Percentiles rank a stretch among this genome's conserved stretches.
Evolutionary conservation across 2,329 filamentous ascomycete genomes (phyloP).

Genomic region (Scopulariopsis brevicaulis): DNA sequence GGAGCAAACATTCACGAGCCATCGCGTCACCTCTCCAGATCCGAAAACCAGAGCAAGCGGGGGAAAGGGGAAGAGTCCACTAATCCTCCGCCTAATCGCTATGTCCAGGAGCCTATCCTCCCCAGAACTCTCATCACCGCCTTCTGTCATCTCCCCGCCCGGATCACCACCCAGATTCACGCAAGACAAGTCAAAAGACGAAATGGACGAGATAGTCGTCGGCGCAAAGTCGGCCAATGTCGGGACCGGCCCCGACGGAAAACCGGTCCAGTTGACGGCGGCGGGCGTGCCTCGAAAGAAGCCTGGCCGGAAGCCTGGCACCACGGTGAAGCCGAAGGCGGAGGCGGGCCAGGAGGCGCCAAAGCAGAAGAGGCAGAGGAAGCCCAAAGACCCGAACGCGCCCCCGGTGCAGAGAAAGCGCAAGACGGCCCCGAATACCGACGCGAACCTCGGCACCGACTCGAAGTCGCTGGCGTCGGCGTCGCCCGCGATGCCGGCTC

Average conservation of each 20-base stretch:
- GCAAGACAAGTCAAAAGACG: slow-evolving; percentile 14
- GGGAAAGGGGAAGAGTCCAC: background rate
- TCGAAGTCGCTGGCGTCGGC: slow-evolving; percentile 21
- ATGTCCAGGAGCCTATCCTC: slow-evolving; percentile 27
- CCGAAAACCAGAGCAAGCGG: background rate
- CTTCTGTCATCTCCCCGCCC: slow-evolving; percentile 37
- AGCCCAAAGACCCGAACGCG: slow-evolving; percentile 48
- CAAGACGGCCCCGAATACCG: slow-evolving; percentile 32
- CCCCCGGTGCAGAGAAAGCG: slow-evolving; percentile 42
- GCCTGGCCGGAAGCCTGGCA: slow-evolving; percentile 54
- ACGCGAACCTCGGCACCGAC: slow-evolving; percentile 22
- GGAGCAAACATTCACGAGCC: slow-evolving; percentile 9
- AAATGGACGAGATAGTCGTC: slow-evolving; percentile 39
- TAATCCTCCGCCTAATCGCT: background rate
- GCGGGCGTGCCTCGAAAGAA: slow-evolving; percentile 51
- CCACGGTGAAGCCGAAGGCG: slow-evolving; percentile 30
- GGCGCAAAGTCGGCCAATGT: slow-evolving; percentile 19
- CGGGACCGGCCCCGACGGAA: slow-evolving; percentile 22
- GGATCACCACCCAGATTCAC: slow-evolving; percentile 27
- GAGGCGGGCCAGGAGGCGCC: slow-evolving; percentile 24
- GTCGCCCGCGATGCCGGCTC: background rate
- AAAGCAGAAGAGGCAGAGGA: slow-evolving; percentile 41
- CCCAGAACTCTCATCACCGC: slow-evolving; percentile 38
- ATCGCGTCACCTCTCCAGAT: slow-evolving; percentile 14
- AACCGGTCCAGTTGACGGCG: slow-evolving; percentile 39